Conservation (phyloP, 768 basidiomycete genomes). For the Hygrophorus pudorinus region DNA sequence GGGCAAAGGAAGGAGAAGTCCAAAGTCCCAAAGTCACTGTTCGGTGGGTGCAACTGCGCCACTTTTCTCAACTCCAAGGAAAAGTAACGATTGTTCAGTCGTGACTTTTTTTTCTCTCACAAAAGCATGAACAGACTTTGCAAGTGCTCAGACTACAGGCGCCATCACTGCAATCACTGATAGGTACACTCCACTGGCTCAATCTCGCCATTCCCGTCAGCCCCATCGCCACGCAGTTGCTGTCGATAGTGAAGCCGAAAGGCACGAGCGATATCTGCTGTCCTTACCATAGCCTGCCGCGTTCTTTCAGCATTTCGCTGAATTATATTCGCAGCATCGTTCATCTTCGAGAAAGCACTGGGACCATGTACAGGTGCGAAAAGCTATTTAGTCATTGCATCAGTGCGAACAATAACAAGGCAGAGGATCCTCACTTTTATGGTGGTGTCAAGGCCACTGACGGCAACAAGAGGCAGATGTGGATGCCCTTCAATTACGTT, state of each 20-base stretch:
- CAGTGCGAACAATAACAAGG: conserved; percentile 2
- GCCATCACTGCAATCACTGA: conserved; percentile 8
- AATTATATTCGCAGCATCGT: conserved; percentile 44
- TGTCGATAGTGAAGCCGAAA: conserved; percentile 18
- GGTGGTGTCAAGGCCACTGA: conserved; percentile 79
- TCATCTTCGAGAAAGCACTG: conserved; percentile 45
- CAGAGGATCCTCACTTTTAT: conserved; percentile 48
- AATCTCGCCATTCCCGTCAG: conserved; percentile 6
- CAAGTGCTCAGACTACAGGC: no score
- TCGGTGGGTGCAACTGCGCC: no score
- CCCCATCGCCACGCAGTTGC: conserved; percentile 8
- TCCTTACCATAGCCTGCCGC: background rate
- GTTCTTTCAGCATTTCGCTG: conserved; percentile 30
- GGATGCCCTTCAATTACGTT: conserved; percentile 86
- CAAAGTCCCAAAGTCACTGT: no score
- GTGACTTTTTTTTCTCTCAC: no score
- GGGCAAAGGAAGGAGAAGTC: no score
- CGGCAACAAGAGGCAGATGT: conserved; percentile 68
- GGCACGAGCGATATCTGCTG: conserved; percentile 9
- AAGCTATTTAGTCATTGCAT: conserved; percentile 29
- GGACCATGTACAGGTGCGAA: conserved; percentile 47
- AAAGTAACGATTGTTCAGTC: no score
- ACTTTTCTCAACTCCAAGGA: no score
- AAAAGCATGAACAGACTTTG: no score
- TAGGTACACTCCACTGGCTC: conserved; percentile 10